phyloP scores from a whole-genome alignment of 2,329 filamentous ascomycete genomes.

The Plenodomus biglobosus region DNA sequence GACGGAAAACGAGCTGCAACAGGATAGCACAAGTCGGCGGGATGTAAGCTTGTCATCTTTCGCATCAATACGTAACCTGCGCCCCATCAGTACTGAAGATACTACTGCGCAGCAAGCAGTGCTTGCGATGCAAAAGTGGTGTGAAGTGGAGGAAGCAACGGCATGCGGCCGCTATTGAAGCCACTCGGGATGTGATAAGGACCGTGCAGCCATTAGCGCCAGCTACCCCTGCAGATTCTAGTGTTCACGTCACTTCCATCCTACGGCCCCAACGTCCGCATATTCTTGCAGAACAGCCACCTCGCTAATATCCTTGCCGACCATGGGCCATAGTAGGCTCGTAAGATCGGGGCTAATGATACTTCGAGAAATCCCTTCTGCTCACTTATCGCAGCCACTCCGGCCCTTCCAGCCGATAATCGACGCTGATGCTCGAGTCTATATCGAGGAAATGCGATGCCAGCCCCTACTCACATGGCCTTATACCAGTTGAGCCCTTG shows the following conservation, averaged over 20 bases:
- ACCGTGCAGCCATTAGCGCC: constrained; percentile 13
- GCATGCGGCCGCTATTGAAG: constrained; percentile 18
- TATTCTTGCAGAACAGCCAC: constrained; percentile 9
- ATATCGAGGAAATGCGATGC: neutral
- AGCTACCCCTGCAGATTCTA: constrained; percentile 14
- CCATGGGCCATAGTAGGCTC: constrained; percentile 8
- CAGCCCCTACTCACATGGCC: neutral
- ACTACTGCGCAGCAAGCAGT: neutral
- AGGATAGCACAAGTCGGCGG: constrained; percentile 15
- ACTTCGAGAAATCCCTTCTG: constrained; percentile 3
- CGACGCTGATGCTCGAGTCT: constrained; percentile 1
- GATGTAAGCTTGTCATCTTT: constrained; percentile 17
- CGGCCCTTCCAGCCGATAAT: constrained; percentile 2
- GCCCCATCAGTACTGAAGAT: constrained; percentile 7
- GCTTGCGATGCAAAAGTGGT: constrained; percentile 4
- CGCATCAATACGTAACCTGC: constrained; percentile 13
- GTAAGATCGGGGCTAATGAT: neutral
- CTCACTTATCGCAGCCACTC: constrained; percentile 10
- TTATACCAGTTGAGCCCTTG: neutral
- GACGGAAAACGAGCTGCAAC: constrained; percentile 19
- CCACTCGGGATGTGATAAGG: constrained; percentile 12
- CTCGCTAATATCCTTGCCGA: constrained; percentile 2
- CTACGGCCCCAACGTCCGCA: constrained; percentile 16
- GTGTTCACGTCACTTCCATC: constrained; percentile 14
- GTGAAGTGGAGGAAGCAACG: constrained; percentile 7